A percentile compares a stretch with the other conserved stretches of the same genome.
phyloP scores from a whole-genome alignment of 2,329 filamentous ascomycete genomes.

The Stachybotrys echinatus region DNA sequence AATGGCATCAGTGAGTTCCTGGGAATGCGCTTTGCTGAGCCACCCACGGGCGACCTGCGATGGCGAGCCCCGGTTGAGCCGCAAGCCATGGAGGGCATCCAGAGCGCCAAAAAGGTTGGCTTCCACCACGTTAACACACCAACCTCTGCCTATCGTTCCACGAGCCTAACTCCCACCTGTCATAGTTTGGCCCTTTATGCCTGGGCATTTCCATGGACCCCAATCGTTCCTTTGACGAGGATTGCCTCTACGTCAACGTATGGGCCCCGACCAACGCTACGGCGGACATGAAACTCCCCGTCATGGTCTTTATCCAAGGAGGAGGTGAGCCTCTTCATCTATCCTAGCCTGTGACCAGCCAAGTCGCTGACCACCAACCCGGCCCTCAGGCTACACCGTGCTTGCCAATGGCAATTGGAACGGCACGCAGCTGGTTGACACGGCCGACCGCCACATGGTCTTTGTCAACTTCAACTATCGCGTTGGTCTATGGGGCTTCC shows the following conservation, averaged over 20 bases:
- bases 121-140: no score
- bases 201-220: conserved; percentile 26
- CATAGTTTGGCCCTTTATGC: conserved; percentile 41
- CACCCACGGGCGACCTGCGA: conserved; percentile 44
- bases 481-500: conserved; percentile 57
- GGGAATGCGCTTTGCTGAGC: conserved; percentile 45
- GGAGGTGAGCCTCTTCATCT: conserved; percentile 23
- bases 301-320: conserved; percentile 37
- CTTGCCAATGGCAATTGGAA: conserved; percentile 49
- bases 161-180: not conserved
- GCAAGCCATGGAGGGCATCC: conserved; percentile 19
- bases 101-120: conserved; percentile 30
- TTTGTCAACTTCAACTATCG: conserved; percentile 60
- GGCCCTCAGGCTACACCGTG: conserved; percentile 31
- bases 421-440: conserved; percentile 38
- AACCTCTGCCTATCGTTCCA: no score
- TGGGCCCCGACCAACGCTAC: conserved; percentile 34
- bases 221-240: conserved; percentile 24
- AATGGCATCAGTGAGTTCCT: conserved; percentile 39
- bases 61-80: conserved; percentile 45
- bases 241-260: conserved; percentile 44
- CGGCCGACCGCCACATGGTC: conserved; percentile 41
- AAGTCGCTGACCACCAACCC: conserved; percentile 4
- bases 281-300: conserved; percentile 24
- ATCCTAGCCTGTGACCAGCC: not conserved